Percentiles rank a stretch among this genome's conserved stretches.
These are phyloP conservation scores for Phytophthora melonis DNA, from an alignment of 352 stramenopile genomes.

Conservation along the genomic window DNA sequence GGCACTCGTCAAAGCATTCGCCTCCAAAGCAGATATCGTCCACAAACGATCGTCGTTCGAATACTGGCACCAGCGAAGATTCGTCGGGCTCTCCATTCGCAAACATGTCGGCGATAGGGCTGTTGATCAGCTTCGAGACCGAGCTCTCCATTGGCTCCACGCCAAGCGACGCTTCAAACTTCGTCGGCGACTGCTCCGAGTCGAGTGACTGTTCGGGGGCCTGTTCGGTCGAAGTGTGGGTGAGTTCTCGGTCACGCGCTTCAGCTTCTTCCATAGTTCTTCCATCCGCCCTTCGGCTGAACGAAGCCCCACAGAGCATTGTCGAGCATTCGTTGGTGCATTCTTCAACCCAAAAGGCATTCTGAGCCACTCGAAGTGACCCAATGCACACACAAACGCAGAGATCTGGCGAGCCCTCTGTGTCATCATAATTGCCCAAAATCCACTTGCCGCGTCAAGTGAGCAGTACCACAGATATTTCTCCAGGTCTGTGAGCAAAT, in stretches of 20 bases:
- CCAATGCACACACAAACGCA: not conserved
- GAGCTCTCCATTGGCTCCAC: too few species aligned
- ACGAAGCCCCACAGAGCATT: not conserved
- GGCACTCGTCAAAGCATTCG: too few species aligned
- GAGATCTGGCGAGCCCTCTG: not conserved
- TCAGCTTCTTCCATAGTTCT: too few species aligned
- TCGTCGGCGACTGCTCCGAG: too few species aligned
- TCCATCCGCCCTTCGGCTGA: not conserved
- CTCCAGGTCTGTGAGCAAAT: not conserved
- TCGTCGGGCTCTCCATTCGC: not conserved
- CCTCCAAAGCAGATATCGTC: conserved; percentile 1
- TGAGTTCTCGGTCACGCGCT: too few species aligned
- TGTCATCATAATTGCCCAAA: not conserved
- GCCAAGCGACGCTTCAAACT: not conserved
- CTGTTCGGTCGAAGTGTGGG: too few species aligned
- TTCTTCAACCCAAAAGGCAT: not conserved
- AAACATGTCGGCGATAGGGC: not conserved
- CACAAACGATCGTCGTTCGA: not conserved
- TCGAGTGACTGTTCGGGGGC: too few species aligned
- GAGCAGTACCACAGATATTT: not conserved
- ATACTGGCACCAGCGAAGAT: not conserved
- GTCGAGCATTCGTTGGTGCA: not conserved
- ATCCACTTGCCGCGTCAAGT: not conserved
- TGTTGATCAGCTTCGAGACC: not conserved
- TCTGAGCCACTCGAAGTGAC: not conserved